Evolutionary conservation across 2,329 filamentous ascomycete genomes (phyloP).

Genomic region (Didymella exigua): DNA sequence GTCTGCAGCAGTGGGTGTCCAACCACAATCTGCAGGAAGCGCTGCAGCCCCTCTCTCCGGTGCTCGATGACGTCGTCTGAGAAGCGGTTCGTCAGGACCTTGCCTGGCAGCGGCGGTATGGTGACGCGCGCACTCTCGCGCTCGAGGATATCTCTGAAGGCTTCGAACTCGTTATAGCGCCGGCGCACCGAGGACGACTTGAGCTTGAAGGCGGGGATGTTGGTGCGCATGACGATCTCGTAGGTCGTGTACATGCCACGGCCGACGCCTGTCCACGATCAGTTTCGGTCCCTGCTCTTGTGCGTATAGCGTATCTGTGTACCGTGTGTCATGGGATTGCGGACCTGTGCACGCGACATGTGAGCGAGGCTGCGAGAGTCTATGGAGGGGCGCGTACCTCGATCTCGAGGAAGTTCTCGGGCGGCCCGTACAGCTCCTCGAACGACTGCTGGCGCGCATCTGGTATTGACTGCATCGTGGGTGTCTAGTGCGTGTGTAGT

Average conservation of each 20-base stretch:
- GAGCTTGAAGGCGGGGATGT: slow-evolving; percentile 98
- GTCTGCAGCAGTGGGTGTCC: slow-evolving; percentile 96
- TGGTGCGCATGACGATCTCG: slow-evolving; percentile 96
- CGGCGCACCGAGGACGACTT: slow-evolving; percentile 82
- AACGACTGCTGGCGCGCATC: slow-evolving; percentile 87
- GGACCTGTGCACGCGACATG: slow-evolving; percentile 66
- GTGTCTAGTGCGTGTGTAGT: background rate
- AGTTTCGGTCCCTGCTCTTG: slow-evolving; percentile 1
- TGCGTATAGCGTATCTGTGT: background rate
- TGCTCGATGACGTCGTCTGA: slow-evolving; percentile 98
- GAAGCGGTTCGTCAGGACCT: slow-evolving; percentile 98
- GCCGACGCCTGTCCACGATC: slow-evolving; percentile 79
- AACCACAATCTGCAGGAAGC: slow-evolving; percentile 96
- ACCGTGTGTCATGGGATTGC: slow-evolving; percentile 66
- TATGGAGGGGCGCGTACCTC: slow-evolving; percentile 64
- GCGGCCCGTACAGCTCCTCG: slow-evolving; percentile 97
- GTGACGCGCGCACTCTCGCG: slow-evolving; percentile 92
- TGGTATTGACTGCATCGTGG: slow-evolving; percentile 65
- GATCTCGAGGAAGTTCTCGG: slow-evolving; percentile 98
- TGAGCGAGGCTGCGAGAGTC: slow-evolving; percentile 25
- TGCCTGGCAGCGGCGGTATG: slow-evolving; percentile 92
- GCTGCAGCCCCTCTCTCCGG: slow-evolving; percentile 84
- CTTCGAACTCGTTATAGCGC: slow-evolving; percentile 97
- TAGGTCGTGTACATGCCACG: slow-evolving; percentile 99
- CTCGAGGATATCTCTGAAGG: slow-evolving; percentile 97